phyloP scores from a whole-genome alignment of 2,329 filamentous ascomycete genomes.

The Cadophora luteo-olivacea region DNA sequence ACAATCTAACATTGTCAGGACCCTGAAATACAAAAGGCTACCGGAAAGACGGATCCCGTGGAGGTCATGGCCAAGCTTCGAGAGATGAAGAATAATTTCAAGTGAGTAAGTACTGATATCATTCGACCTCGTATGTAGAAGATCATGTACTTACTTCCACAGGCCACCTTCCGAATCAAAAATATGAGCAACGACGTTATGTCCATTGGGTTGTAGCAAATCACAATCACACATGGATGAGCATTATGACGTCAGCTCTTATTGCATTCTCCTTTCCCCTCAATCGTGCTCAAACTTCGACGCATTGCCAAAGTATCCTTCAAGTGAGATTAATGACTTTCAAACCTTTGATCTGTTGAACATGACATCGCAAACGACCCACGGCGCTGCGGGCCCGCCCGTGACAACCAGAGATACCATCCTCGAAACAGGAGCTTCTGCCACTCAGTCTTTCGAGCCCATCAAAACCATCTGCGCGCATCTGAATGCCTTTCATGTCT shows the following conservation, averaged over 20 bases:
- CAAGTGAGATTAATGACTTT: not conserved
- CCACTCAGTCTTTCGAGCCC: conserved; percentile 71
- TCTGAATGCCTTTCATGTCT: conserved; percentile 82
- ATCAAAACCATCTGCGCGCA: conserved; percentile 80
- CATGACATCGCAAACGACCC: conserved; percentile 31
- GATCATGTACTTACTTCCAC: not conserved
- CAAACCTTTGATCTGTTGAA: not conserved
- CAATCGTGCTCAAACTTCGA: not conserved
- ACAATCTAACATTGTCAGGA: conserved; percentile 58
- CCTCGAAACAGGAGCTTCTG: conserved; percentile 65
- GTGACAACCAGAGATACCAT: conserved; percentile 60
- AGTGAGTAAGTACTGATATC: conserved; percentile 42
- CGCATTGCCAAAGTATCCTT: not conserved
- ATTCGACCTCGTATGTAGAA: not conserved
- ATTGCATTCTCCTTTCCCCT: not conserved
- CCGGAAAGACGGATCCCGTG: conserved; percentile 79
- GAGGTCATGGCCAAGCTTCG: conserved; percentile 86
- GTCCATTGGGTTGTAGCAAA: not conserved
- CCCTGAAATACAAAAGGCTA: conserved; percentile 81
- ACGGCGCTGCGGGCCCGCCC: conserved; percentile 19
- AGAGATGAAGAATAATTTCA: conserved; percentile 81
- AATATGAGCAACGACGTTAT: conserved; percentile 19
- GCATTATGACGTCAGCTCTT: conserved; percentile 9
- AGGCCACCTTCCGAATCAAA: conserved; percentile 32
- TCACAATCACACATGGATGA: not conserved